phyloP scores from a whole-genome alignment of 768 basidiomycete species.

The Macrolepiota albuminosa region DNA sequence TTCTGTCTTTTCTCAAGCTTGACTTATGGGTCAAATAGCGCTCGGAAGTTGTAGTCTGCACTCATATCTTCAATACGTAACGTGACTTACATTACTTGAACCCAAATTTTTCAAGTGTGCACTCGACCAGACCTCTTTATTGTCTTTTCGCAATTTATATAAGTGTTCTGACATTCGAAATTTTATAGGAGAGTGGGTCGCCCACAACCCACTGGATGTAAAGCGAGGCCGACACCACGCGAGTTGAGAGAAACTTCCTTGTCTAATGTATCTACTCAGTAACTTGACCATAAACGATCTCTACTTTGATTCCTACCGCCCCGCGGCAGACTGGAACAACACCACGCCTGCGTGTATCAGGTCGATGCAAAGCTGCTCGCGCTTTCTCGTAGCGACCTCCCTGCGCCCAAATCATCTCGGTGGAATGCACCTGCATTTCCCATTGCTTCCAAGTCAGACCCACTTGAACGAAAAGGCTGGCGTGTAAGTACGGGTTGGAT shows the following conservation, averaged over 20 bases:
- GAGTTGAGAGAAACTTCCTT: conserved; percentile 75
- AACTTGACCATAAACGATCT: not conserved
- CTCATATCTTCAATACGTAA: too few species aligned
- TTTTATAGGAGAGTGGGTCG: too few species aligned
- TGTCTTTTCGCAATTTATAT: too few species aligned
- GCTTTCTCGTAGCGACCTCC: conserved; percentile 6
- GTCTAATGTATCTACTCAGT: not conserved
- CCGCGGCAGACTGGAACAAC: not conserved
- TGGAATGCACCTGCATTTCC: conserved; percentile 27
- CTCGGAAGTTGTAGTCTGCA: too few species aligned
- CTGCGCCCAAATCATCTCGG: conserved; percentile 7
- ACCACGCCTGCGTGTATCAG: not conserved
- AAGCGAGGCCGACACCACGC: conserved; percentile 72
- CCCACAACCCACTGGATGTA: conserved; percentile 41
- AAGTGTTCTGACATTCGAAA: too few species aligned
- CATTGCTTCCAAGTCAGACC: conserved; percentile 7
- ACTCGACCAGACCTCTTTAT: too few species aligned
- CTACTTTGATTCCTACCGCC: not conserved
- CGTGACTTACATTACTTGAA: too few species aligned
- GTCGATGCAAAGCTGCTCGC: conserved; percentile 7
- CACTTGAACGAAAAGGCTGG: conserved; percentile 4
- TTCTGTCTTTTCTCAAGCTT: too few species aligned
- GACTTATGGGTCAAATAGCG: too few species aligned
- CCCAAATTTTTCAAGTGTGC: too few species aligned
- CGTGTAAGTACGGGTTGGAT: conserved; percentile 66